Evolutionary conservation across 805 yeast species (phyloP), one percentile per base, ranked within the genome.

Genomic region (Hanseniaspora mollemarum): DNA sequence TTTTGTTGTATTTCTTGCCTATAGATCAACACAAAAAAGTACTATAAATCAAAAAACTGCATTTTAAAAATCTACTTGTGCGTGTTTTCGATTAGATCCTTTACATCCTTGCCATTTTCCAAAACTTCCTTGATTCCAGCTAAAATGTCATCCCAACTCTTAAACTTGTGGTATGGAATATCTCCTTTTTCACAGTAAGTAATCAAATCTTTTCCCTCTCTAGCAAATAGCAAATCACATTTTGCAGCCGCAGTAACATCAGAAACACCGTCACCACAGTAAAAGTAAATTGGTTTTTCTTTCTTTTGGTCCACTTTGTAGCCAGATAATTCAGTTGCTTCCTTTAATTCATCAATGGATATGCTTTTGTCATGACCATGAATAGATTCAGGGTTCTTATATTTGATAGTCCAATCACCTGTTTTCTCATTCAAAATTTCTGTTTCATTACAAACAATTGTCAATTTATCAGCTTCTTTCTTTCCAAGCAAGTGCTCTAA

Each of bases 241-340:
- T 92, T 96, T 62, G 83, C 81, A 22, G 97, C 96, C 22, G 98
- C 98, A 53, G 87, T 78, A 58, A 92, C 71, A 66, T 92, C 99
- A 42, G 94, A 81, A 29, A 92, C 96, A 56, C 99, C 99, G 65
- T 92, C 99, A 53, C 99, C 99, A 61, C 95, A 85, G 71, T 92
- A 92, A 64, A 90, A 86, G 58, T 87, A 73, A n/a, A 40, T 51
- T 10, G 46, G 45, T 18, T 51, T 51, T 22, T 32, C 44, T 2
- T 39, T 28, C 3, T 7, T 29, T 40, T 44, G 48, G 36, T 71
- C 70, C 25, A 48, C 35, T 26, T 32, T 48, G 41, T 48, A 48
- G 28, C 51, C 51, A 25, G 51, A 48, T 16, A 48, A 33, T 15
- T 94, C 95, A 55, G 54, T 62, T 51, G 55, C 60, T 54, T 53